Evolutionary conservation across 768 basidiomycete species (phyloP), one percentile per base, ranked within the genome.

Genomic region (Panus rudis): DNA sequence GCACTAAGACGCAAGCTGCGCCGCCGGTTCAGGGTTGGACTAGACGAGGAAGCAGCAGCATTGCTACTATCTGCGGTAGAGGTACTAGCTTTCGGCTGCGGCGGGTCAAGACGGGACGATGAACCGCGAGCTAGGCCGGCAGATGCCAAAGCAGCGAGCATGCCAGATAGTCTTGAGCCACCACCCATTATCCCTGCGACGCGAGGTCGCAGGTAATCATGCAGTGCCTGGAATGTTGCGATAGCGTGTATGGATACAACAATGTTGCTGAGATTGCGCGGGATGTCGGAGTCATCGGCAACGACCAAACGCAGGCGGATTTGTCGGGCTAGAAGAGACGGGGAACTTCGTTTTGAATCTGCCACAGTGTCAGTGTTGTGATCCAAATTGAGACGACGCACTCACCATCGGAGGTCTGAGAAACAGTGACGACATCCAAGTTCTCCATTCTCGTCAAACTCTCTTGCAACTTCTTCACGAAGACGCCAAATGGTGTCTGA

Each of bases 231-330:
- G 75, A 98, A 92, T 1, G 92, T 97, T 1, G 96, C 94, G 49
- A 98, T 96, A 5, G 93, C 94, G 58, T 98, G 94, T 48, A 98
- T 98, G 6, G 93, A 97, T 17, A 98, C 89, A 28, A 92, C 89
- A 56, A 98, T 88, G 52, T 90, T 92, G 55, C 85, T 85, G 25
- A 89, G 67, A 57, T 76, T 84, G 42, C 84, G 80, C 14, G 96
- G 94, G 17, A 94, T 76, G 51, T 92, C 92, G 0, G 86, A 79
- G 25, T 87, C 89, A 41, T 96, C 91, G 8, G 83, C 83, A 1
- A 92, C 91, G n/a, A 89, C 74, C 13, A 99, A 68, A 17, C 90
- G 83, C 11, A 98, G 77, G 8, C 92, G 84, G 34, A 99, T 67
- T 53, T 94, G 92, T 20, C 93, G 81, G 6, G 90, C 92, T n/a